Evolutionary conservation across 495 filamentous ascomycete species (phyloP).

Genomic region (Xylaria bambusicola): DNA sequence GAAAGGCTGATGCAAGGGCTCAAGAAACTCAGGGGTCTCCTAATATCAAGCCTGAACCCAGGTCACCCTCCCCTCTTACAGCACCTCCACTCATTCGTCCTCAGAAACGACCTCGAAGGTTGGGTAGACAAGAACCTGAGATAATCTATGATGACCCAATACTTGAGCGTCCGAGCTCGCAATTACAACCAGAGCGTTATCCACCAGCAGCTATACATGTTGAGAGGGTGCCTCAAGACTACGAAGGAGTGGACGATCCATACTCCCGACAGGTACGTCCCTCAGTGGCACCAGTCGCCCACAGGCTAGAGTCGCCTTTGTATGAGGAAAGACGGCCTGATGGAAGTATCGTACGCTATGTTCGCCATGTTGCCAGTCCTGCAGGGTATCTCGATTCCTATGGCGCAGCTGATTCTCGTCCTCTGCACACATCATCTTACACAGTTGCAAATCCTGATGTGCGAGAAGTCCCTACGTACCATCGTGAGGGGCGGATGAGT

Average conservation of each 20-base stretch:
- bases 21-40: constrained; percentile 48
- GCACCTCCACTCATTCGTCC: constrained; percentile 54
- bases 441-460: constrained; percentile 62
- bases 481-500: constrained; percentile 41
- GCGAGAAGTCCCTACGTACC: constrained; percentile 46
- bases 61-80: constrained; percentile 74
- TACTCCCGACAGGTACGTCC: constrained; percentile 28
- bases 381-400: constrained; percentile 50
- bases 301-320: constrained; percentile 25
- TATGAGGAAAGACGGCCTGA: constrained; percentile 34
- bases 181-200: constrained; percentile 24
- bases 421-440: constrained; percentile 62
- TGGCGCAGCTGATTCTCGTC: constrained; percentile 45
- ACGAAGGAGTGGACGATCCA: constrained; percentile 28
- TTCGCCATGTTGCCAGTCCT: constrained; percentile 52
- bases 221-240: constrained; percentile 26
- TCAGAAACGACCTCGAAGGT: constrained; percentile 54
- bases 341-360: constrained; percentile 43
- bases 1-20: constrained; percentile 45
- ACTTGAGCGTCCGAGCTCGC: constrained; percentile 32
- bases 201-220: constrained; percentile 15
- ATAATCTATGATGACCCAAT: constrained; percentile 46
- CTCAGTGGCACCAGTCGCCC: constrained; percentile 28
- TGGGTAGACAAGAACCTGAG: constrained; percentile 44
- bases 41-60: constrained; percentile 84